Base-by-base conservation (phyloP, 805 yeast genomes). In the Metschnikowia cubensis region DNA sequence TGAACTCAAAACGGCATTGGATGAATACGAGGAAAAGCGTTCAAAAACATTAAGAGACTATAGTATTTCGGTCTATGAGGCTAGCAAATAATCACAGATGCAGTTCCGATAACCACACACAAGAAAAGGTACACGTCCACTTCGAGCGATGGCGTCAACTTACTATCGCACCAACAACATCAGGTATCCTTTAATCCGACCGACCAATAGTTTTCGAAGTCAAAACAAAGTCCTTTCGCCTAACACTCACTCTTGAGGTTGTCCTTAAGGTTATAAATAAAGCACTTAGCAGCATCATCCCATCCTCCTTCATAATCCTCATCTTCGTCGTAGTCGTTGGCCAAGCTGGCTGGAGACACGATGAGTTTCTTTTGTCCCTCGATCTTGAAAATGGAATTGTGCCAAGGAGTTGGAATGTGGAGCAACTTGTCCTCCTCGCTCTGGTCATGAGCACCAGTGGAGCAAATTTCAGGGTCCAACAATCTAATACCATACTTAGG, bases 341-440 rank as follows among this genome's bases (percentile, higher is more conserved):
- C 42, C 21, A 57, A 55, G 29, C 39, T 47, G 21, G 58, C 49
- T 6, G 54, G 53, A 3, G 59, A 53, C 2, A 57, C 51, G 32
- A 57, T 49, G 45, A 55, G 15, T 35, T 57, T 57, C n/a, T 65
- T 60, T 34, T 63, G 62, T 32, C 71, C 74, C 42, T 69, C 71
- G 48, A 76, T 61, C 45, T 68, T 66, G 22, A 78, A 76, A 13
- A 81, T 73, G 47, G 80, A 68, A 56, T 82, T 82, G 62, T 81
- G 86, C 85, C 85, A 82, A 42, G 86, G 85, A 0, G 85, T 81
- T 45, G 86, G 85, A 50, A 82, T 80, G 61, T 82, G 86, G 50
- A 82, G 70, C 54, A 78, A 66, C 81, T 54, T 84, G 33, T 58
- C 58, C 29, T 57, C 58, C 45, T 64, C 65, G 43, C 68, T 69